Percentiles rank a stretch among this genome's conserved stretches.
These are phyloP conservation scores for Yamadazyma dushanensis DNA, from an alignment of 1,139 yeast species.

Conservation along the genomic window DNA sequence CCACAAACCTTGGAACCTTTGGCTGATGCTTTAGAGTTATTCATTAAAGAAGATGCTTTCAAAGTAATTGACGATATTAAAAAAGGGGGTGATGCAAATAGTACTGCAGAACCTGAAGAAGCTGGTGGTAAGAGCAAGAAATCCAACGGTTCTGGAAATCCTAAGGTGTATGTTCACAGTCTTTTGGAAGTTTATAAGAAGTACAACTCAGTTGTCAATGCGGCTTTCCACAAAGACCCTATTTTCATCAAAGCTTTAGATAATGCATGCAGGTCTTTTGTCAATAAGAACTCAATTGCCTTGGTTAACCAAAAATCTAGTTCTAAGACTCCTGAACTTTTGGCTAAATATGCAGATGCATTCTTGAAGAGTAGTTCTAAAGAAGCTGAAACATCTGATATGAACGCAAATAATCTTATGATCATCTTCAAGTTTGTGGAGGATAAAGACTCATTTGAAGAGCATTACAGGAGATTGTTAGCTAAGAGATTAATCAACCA, in stretches of 20 bases:
- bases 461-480: conserved; percentile 83
- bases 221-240: conserved; percentile 73
- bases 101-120: conserved; percentile 21
- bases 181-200: conserved; percentile 68
- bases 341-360: conserved; percentile 87
- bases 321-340: conserved; percentile 80
- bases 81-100: conserved; percentile 35
- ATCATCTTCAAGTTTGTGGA: conserved; percentile 83
- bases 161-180: conserved; percentile 78
- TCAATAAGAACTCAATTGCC: conserved; percentile 82
- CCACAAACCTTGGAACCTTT: conserved; percentile 75
- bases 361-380: conserved; percentile 74
- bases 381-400: conserved; percentile 66
- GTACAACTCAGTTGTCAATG: conserved; percentile 64
- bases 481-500: conserved; percentile 88
- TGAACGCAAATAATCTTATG: conserved; percentile 85
- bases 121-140: conserved; percentile 19
- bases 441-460: conserved; percentile 95
- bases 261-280: conserved; percentile 81
- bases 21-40: conserved; percentile 69
- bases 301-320: conserved; percentile 49
- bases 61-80: conserved; percentile 68
- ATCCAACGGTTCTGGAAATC: conserved; percentile 48
- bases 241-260: conserved; percentile 87
- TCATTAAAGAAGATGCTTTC: conserved; percentile 72